Conservation (phyloP, 1,284 basidiomycete species). For the Ganoderma boninense region DNA sequence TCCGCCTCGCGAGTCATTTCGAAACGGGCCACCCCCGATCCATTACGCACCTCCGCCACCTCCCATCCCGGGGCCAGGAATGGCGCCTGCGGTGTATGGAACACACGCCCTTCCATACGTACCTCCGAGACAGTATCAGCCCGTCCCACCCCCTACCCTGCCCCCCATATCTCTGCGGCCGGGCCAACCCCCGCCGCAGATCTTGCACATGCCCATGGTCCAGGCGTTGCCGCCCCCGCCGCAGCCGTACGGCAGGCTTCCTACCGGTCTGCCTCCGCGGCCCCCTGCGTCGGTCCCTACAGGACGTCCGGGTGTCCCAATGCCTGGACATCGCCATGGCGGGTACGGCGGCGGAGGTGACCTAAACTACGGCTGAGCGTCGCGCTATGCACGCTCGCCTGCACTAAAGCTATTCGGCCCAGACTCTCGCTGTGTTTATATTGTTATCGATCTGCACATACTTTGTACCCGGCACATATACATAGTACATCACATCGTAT, state of each 20-base stretch:
- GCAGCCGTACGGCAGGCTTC: constrained; percentile 28
- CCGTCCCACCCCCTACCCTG: constrained; percentile 25
- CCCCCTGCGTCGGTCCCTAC: constrained; percentile 37
- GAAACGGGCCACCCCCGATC: constrained; percentile 35
- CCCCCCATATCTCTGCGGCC: constrained; percentile 31
- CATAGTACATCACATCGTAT: constrained; percentile 11
- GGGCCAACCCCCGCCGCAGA: constrained; percentile 31
- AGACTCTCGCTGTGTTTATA: constrained; percentile 16
- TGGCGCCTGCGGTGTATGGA: constrained; percentile 22
- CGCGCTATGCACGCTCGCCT: not conserved
- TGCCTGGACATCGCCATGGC: constrained; percentile 30
- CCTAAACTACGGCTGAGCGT: constrained; percentile 43
- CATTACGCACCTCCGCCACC: constrained; percentile 28
- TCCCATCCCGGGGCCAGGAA: constrained; percentile 10
- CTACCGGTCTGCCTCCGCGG: constrained; percentile 37
- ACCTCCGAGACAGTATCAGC: constrained; percentile 16
- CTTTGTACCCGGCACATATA: not conserved
- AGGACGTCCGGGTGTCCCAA: constrained; percentile 29
- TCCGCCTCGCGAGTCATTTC: constrained; percentile 41
- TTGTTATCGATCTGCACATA: constrained; percentile 23
- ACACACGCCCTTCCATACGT: constrained; percentile 24
- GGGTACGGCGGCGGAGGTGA: constrained; percentile 32
- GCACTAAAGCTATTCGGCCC: not conserved
- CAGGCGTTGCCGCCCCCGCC: constrained; percentile 32
- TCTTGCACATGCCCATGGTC: constrained; percentile 29